These are phyloP conservation scores for Penicillium thymicola DNA, from an alignment of 2,329 filamentous ascomycete species.

Conservation along the genomic window DNA sequence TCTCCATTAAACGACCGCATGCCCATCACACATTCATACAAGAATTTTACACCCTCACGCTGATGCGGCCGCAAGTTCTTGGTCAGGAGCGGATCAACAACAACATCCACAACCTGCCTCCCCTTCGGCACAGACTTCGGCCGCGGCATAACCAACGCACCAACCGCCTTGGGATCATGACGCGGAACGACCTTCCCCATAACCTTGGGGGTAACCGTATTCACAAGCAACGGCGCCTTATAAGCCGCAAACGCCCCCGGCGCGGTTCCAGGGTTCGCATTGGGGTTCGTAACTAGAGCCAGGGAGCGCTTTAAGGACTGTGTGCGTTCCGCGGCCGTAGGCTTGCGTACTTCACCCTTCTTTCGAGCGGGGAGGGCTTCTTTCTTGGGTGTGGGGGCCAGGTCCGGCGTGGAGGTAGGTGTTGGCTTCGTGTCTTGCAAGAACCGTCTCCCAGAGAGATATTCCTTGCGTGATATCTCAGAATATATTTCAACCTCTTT, in stretches of 20 bases:
- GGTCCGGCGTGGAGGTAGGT: conserved; percentile 5
- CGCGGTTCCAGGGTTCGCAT: conserved; percentile 42
- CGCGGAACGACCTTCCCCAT: conserved; percentile 56
- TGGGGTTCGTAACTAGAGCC: conserved; percentile 30
- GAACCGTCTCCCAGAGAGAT: conserved; percentile 39
- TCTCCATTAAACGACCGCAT: conserved; percentile 63
- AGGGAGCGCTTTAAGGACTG: conserved; percentile 16
- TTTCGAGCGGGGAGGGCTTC: conserved; percentile 17
- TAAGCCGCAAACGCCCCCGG: conserved; percentile 51
- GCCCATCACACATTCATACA: conserved; percentile 76
- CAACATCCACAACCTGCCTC: conserved; percentile 67
- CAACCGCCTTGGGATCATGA: conserved; percentile 59
- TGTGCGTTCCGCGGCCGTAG: conserved; percentile 5
- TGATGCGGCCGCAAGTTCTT: conserved; percentile 66
- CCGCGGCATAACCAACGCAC: conserved; percentile 65
- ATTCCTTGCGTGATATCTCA: conserved; percentile 59
- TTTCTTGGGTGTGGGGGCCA: conserved; percentile 18
- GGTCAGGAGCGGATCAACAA: conserved; percentile 64
- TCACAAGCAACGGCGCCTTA: conserved; percentile 60
- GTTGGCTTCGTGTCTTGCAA: conserved; percentile 24
- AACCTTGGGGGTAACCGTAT: conserved; percentile 46
- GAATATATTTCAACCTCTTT: conserved; percentile 68
- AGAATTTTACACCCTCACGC: conserved; percentile 64
- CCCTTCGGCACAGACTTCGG: conserved; percentile 56
- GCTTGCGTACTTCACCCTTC: conserved; percentile 7